Conservation (phyloP, 2,329 filamentous ascomycete genomes). For the Aspergillus sp. region DNA sequence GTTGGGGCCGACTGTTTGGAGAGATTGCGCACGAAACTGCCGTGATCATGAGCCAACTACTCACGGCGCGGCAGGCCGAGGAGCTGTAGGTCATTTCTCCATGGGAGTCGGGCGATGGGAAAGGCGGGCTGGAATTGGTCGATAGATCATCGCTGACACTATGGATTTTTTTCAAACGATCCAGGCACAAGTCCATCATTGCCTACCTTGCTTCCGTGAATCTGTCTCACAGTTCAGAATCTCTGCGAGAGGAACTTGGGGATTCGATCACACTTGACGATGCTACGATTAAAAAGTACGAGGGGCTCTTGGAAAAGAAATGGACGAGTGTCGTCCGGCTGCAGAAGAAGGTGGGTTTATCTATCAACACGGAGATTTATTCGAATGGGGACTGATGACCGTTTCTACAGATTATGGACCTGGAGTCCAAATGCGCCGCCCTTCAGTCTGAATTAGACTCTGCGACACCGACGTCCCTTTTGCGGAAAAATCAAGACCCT, state of each 20-base stretch:
- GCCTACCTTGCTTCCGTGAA: slow-evolving; percentile 75
- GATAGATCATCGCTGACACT: not conserved
- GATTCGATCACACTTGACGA: slow-evolving; percentile 65
- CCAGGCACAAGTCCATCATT: slow-evolving; percentile 86
- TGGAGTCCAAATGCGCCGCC: slow-evolving; percentile 68
- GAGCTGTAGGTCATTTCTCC: slow-evolving; percentile 62
- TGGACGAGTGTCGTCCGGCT: slow-evolving; percentile 94
- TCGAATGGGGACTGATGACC: slow-evolving; percentile 7
- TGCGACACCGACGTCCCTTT: slow-evolving; percentile 72
- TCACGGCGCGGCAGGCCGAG: slow-evolving; percentile 75
- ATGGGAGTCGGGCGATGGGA: not conserved
- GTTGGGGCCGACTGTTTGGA: not conserved
- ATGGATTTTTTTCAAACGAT: slow-evolving; percentile 4
- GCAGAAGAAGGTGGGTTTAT: slow-evolving; percentile 73
- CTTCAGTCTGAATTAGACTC: slow-evolving; percentile 82
- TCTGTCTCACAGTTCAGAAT: slow-evolving; percentile 62
- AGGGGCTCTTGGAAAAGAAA: slow-evolving; percentile 89
- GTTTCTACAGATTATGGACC: slow-evolving; percentile 71
- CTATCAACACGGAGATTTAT: not conserved
- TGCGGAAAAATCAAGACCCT: slow-evolving; percentile 77
- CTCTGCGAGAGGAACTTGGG: slow-evolving; percentile 70
- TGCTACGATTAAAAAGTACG: slow-evolving; percentile 83
- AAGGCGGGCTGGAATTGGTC: not conserved
- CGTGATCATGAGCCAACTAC: slow-evolving; percentile 60
- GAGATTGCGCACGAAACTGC: not conserved